Conservation (phyloP, 2,329 filamentous ascomycete species). For the Alternaria arbusti region DNA sequence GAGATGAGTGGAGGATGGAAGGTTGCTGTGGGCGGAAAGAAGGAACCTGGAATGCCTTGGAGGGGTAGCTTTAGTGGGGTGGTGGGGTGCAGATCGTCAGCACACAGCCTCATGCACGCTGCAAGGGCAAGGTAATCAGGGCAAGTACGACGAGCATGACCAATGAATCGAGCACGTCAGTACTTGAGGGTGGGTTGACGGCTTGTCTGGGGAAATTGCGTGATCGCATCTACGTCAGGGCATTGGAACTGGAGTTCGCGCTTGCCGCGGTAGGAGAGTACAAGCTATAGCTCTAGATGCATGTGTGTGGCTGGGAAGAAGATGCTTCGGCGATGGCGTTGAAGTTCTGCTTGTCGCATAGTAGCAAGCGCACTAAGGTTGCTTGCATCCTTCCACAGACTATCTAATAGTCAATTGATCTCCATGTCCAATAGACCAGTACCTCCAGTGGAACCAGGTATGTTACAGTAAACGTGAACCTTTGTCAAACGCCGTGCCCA, state of each 20-base stretch:
- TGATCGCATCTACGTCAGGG: constrained; percentile 13
- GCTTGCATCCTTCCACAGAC: neutral
- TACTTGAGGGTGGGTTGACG: neutral
- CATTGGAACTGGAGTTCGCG: neutral
- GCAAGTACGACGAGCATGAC: constrained; percentile 6
- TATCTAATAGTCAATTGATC: neutral
- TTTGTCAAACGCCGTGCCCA: constrained; percentile 17
- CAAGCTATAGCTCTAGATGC: neutral
- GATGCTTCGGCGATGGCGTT: neutral
- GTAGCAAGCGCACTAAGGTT: neutral
- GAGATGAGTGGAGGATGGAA: constrained; percentile 7
- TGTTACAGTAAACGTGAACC: neutral
- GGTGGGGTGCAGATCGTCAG: constrained; percentile 17
- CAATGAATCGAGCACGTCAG: constrained; percentile 17
- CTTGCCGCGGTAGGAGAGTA: neutral
- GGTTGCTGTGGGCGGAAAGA: neutral
- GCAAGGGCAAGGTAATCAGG: constrained; percentile 18
- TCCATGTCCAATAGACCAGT: neutral
- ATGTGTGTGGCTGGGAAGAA: neutral
- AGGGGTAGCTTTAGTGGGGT: constrained; percentile 20
- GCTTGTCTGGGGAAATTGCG: constrained; percentile 13
- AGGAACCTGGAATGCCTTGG: constrained; percentile 3
- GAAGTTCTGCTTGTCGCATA: neutral
- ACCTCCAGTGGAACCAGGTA: neutral
- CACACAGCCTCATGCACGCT: constrained; percentile 22